Evolutionary conservation across 2,329 filamentous ascomycete genomes (phyloP).

Genomic region (Curvularia sp.): DNA sequence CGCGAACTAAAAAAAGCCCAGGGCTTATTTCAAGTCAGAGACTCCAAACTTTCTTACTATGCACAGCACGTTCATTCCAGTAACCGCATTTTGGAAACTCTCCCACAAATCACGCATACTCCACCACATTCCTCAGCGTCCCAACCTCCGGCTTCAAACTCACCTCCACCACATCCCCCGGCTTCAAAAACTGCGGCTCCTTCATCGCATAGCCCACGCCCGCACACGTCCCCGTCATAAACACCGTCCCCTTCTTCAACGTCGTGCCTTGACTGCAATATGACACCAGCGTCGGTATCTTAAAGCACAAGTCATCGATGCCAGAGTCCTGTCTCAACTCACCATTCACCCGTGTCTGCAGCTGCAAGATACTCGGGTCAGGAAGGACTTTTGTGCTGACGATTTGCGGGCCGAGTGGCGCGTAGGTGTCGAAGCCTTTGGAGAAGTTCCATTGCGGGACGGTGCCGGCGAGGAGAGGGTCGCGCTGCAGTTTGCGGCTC

Average conservation of each 20-base stretch:
- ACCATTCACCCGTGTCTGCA: slow-evolving; percentile 59
- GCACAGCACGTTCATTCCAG: too few species aligned
- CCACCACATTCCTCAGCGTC: slow-evolving; percentile 43
- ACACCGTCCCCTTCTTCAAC: slow-evolving; percentile 56
- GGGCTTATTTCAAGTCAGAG: too few species aligned
- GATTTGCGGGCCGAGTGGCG: slow-evolving; percentile 60
- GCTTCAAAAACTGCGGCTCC: slow-evolving; percentile 46
- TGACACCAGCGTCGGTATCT: slow-evolving; percentile 54
- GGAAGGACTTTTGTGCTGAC: slow-evolving; percentile 54
- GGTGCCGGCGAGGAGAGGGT: slow-evolving; percentile 57
- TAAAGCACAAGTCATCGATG: slow-evolving; percentile 58
- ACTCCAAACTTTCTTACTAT: too few species aligned
- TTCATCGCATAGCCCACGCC: slow-evolving; percentile 54
- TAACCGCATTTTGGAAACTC: too few species aligned
- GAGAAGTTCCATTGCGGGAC: slow-evolving; percentile 65
- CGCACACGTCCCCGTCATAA: slow-evolving; percentile 58
- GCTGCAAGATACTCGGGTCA: slow-evolving; percentile 53
- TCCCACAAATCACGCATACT: slow-evolving; percentile 30
- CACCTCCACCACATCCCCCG: slow-evolving; percentile 46
- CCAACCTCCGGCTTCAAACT: slow-evolving; percentile 39
- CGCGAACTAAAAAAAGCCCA: too few species aligned
- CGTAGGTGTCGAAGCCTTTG: slow-evolving; percentile 65
- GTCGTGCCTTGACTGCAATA: slow-evolving; percentile 57
- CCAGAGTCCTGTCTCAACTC: slow-evolving; percentile 57
- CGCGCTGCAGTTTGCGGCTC: slow-evolving; percentile 60